Conservation (phyloP, 768 basidiomycete genomes). For the Mycena rebaudengoi region DNA sequence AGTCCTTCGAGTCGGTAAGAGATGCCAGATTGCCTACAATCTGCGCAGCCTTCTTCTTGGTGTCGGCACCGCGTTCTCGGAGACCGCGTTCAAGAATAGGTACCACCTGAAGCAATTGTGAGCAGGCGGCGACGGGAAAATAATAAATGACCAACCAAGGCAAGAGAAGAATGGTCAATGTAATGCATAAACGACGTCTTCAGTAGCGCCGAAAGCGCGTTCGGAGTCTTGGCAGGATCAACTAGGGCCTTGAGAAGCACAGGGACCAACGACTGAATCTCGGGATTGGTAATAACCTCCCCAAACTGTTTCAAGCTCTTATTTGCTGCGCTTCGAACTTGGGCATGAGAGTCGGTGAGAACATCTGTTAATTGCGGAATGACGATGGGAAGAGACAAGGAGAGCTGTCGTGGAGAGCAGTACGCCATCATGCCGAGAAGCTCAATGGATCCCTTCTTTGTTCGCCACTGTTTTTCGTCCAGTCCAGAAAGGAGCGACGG, state of each 20-base stretch:
- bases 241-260: conserved; percentile 93
- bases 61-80: conserved; percentile 90
- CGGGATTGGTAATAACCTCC: conserved; percentile 97
- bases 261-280: conserved; percentile 91
- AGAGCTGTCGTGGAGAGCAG: conserved; percentile 94
- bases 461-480: conserved; percentile 98
- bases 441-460: conserved; percentile 97
- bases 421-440: conserved; percentile 98
- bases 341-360: conserved; percentile 96
- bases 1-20: conserved; percentile 88
- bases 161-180: conserved; percentile 96
- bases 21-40: conserved; percentile 98
- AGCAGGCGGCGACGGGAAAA: neutral
- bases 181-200: conserved; percentile 98
- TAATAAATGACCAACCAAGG: conserved; percentile 65
- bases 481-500: conserved; percentile 89
- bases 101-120: conserved; percentile 67
- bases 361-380: conserved; percentile 96
- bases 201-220: conserved; percentile 83
- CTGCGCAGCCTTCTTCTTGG: conserved; percentile 94
- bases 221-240: conserved; percentile 91
- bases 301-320: conserved; percentile 97
- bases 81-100: conserved; percentile 95
- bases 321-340: conserved; percentile 93
- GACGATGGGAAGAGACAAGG: conserved; percentile 93